These are phyloP conservation scores for Claviceps sorghi DNA, from an alignment of 2,329 filamentous ascomycete genomes.

Conservation along the genomic window DNA sequence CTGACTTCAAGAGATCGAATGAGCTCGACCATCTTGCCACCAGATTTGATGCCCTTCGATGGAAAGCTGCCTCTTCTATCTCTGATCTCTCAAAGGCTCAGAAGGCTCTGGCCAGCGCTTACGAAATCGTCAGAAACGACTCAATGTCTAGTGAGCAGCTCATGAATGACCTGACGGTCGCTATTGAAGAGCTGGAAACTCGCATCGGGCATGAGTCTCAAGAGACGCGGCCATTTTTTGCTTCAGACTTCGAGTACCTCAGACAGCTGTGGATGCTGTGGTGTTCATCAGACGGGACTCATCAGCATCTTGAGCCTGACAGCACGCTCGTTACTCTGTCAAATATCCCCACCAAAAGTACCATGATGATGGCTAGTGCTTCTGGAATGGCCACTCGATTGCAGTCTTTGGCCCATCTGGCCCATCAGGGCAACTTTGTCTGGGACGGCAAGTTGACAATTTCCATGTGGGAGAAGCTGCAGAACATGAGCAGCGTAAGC, in stretches of 20 bases:
- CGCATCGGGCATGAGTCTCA: constrained; percentile 27
- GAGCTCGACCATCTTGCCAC: constrained; percentile 41
- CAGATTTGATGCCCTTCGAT: constrained; percentile 46
- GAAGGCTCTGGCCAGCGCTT: constrained; percentile 39
- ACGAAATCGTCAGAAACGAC: constrained; percentile 34
- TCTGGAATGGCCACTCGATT: constrained; percentile 25
- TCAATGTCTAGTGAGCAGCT: constrained; percentile 30
- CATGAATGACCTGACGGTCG: constrained; percentile 32
- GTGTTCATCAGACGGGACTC: constrained; percentile 2
- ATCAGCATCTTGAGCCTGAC: constrained; percentile 3
- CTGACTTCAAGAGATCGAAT: constrained; percentile 29
- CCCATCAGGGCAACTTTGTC: constrained; percentile 21
- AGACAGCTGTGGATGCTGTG: constrained; percentile 37
- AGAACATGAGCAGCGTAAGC: constrained; percentile 34
- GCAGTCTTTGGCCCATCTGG: constrained; percentile 33
- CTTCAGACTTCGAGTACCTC: constrained; percentile 40
- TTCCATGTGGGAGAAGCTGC: constrained; percentile 41
- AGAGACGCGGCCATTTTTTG: constrained; percentile 34
- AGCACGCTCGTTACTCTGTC: constrained; percentile 36
- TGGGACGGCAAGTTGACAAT: constrained; percentile 27
- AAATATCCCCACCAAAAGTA: constrained; percentile 20
- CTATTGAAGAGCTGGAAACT: constrained; percentile 37
- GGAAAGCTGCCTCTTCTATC: constrained; percentile 39
- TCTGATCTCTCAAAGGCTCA: constrained; percentile 38
- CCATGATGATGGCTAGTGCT: constrained; percentile 19